These are phyloP conservation scores for Meyerozyma carpophila DNA, from an alignment of 1,139 yeast genomes.

Conservation along the genomic window DNA sequence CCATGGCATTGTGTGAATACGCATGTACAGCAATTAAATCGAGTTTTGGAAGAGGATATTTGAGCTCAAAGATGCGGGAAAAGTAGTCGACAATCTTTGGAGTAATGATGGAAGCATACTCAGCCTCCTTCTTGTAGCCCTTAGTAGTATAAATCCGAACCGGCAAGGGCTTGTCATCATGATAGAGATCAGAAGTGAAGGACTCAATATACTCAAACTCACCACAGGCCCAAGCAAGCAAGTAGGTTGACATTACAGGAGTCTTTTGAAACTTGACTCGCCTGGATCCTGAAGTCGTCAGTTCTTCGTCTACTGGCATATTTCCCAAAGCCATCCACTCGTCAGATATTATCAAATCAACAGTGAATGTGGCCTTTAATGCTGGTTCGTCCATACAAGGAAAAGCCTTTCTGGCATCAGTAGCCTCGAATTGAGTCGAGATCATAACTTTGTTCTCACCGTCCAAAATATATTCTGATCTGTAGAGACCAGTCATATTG, in stretches of 20 bases:
- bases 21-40: constrained; percentile 75
- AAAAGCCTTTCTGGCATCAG: constrained; percentile 80
- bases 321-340: constrained; percentile 14
- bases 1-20: constrained; percentile 82
- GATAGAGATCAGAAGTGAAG: constrained; percentile 31
- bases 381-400: constrained; percentile 83
- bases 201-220: constrained; percentile 69
- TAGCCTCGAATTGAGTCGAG: constrained; percentile 82
- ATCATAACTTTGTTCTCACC: constrained; percentile 63
- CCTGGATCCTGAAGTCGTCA: constrained; percentile 4
- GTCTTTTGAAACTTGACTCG: constrained; percentile 9
- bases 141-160: constrained; percentile 68
- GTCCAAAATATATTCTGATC: constrained; percentile 62
- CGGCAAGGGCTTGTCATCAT: constrained; percentile 47
- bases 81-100: constrained; percentile 65
- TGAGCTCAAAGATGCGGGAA: constrained; percentile 57
- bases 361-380: constrained; percentile 59
- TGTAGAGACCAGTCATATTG: constrained; percentile 73
- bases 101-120: constrained; percentile 59
- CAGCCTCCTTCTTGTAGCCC: constrained; percentile 60
- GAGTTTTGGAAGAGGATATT: constrained; percentile 69
- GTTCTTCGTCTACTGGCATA: constrained; percentile 11
- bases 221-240: constrained; percentile 55
- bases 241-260: constrained; percentile 16
- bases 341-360: constrained; percentile 8